A percentile compares a stretch with the other conserved stretches of the same genome.
phyloP scores from a whole-genome alignment of 2,329 filamentous ascomycete genomes.

The Ilyonectria mors-panacis region DNA sequence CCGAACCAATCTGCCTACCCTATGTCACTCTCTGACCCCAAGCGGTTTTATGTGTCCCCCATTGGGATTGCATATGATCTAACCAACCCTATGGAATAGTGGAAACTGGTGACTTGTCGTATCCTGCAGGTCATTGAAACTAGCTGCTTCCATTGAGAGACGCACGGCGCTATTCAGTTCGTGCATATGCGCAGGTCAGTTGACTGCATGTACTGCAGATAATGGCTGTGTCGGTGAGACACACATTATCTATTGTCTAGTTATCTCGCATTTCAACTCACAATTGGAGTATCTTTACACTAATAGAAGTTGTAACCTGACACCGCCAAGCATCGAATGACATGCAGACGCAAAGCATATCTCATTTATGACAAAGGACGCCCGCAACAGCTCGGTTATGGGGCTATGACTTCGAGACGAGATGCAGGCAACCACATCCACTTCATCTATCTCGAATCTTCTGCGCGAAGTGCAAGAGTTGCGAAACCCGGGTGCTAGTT shows the following conservation, averaged over 20 bases:
- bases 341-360: neutral
- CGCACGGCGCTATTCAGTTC: neutral
- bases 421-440: conserved; percentile 9
- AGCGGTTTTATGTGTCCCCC: neutral
- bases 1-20: neutral
- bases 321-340: neutral
- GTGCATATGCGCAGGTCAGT: neutral
- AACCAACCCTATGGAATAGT: neutral
- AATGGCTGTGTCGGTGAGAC: neutral
- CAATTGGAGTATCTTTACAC: neutral
- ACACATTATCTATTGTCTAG: neutral
- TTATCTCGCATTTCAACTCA: neutral
- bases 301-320: neutral
- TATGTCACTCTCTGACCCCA: too few species aligned
- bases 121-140: neutral
- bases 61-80: neutral
- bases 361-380: neutral
- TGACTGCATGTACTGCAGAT: neutral
- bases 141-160: neutral
- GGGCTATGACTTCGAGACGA: neutral
- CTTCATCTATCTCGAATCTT: conserved; percentile 10
- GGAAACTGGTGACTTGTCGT: neutral
- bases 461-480: conserved; percentile 7
- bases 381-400: neutral
- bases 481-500: conserved; percentile 1